Conservation (phyloP, 257 asterid species). For the Solanum acaule region DNA sequence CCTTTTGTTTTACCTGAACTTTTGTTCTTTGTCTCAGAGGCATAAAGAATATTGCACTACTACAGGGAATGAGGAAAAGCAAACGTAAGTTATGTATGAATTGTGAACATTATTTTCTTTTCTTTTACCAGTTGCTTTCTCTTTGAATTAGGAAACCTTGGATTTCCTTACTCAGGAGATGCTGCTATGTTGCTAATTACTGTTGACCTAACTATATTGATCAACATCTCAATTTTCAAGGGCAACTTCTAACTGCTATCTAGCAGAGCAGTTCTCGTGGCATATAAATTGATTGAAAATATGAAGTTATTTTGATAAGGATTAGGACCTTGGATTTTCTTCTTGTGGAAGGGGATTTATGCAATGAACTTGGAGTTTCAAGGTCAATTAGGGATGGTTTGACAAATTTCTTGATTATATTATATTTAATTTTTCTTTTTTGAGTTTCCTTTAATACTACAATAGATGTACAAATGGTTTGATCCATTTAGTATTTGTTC, state of each 20-base stretch:
- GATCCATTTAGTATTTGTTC: neutral
- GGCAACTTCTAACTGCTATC: neutral
- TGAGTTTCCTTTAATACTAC: neutral
- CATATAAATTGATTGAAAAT: neutral
- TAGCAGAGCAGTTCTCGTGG: neutral
- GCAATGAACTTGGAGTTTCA: neutral
- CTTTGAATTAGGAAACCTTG: neutral
- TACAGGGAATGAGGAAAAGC: slow-evolving; percentile 19
- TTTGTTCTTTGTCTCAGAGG: slow-evolving; percentile 13
- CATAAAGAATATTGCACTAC: slow-evolving; percentile 12
- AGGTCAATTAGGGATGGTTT: neutral
- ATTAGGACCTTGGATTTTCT: neutral
- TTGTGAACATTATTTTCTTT: neutral
- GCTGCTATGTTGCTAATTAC: neutral
- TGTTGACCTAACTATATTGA: neutral
- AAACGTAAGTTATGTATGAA: slow-evolving; percentile 11
- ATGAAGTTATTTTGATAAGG: neutral
- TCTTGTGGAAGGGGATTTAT: neutral
- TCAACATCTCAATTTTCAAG: neutral
- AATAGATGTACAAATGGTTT: neutral
- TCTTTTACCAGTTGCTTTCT: neutral
- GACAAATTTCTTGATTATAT: neutral
- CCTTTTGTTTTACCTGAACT: neutral
- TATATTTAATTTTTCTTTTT: neutral
- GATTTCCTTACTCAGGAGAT: neutral